Evolutionary conservation across 306 rosid genomes (phyloP), one percentile per base, ranked within the genome.

Genomic region (Prunus mira): DNA sequence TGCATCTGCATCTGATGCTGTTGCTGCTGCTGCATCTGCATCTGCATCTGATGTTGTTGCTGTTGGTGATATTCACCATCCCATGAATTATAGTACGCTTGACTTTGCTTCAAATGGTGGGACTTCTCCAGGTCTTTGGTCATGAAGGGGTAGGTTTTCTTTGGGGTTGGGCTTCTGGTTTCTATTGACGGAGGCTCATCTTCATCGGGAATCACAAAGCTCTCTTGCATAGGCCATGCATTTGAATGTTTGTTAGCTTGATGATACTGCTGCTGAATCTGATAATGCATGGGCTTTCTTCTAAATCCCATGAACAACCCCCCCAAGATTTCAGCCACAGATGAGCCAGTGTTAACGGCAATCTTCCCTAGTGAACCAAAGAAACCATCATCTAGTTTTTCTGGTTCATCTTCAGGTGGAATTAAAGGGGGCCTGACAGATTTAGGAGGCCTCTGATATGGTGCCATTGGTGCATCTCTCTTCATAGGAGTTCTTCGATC

Each of bases 211-310:
- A 92, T 91, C 54, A 90, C 93, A 84, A 80, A 96, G 71, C 98
- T 96, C 78, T 96, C 99, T 87, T 96, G 99, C 89, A 86, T 46
- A 2, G 99, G 97, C 99, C 97, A 96, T 65, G 70, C 18, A 64
- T 83, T 86, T 61, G 89, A 73, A 71, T 84, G 81, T 14, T 86
- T 84, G 64, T 80, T 86, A 22, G 78, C 46, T 79, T 86, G 91
- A 30, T 90, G 95, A 76, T 85, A 82, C 56, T 91, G 92, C 28
- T 91, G 96, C 24, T 90, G 93, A 50, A 84, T 43, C 63, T 89
- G 91, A 75, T 87, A 76, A 30, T 81, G 88, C 19, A 75, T 65
- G 51, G 96, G 85, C 87, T 94, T 91, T 34, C 95, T 90, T 82
- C 88, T 90, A 55, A 85, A 87, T 45, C 89, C 80, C 55, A 89